Conservation (phyloP, 1,284 basidiomycete genomes). For the Apiotrichum siamense region DNA sequence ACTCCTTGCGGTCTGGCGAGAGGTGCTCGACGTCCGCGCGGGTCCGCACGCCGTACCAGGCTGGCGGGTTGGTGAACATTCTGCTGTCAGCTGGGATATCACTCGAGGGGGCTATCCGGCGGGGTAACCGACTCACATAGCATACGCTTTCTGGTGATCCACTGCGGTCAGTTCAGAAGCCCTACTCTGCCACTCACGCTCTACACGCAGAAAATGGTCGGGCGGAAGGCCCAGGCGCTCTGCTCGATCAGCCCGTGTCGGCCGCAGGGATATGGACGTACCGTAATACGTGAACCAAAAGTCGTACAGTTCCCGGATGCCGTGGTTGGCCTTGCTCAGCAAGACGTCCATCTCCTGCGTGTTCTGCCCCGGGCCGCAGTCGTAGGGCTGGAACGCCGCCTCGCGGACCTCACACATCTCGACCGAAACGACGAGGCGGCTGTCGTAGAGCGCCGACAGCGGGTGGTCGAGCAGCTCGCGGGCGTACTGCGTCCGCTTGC, state of each 20-base stretch:
- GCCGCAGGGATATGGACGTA: background rate
- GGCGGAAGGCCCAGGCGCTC: conserved; percentile 1
- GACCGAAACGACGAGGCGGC: conserved; percentile 24
- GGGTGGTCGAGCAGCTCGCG: conserved; percentile 30
- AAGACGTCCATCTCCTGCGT: conserved; percentile 14
- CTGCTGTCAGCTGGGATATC: background rate
- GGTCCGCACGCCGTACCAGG: conserved; percentile 14
- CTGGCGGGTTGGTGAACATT: conserved; percentile 12
- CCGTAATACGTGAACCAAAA: conserved; percentile 23
- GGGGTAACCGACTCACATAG: conserved; percentile 3
- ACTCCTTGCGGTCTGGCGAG: conserved; percentile 8
- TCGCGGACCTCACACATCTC: conserved; percentile 20
- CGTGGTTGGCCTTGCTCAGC: conserved; percentile 19
- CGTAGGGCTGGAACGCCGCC: conserved; percentile 11
- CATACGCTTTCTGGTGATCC: conserved; percentile 12
- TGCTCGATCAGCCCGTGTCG: background rate
- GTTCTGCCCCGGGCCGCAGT: conserved; percentile 7
- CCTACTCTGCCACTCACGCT: conserved; percentile 10
- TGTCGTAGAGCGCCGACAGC: conserved; percentile 19
- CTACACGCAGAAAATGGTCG: conserved; percentile 23
- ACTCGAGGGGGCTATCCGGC: background rate
- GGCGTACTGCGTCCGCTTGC: conserved; percentile 13
- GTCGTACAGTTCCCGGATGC: conserved; percentile 14
- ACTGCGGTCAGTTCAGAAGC: background rate
- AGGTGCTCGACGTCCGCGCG: conserved; percentile 9